phyloP scores from a whole-genome alignment of 106 monocot genomes.

The Dioscorea alata region DNA sequence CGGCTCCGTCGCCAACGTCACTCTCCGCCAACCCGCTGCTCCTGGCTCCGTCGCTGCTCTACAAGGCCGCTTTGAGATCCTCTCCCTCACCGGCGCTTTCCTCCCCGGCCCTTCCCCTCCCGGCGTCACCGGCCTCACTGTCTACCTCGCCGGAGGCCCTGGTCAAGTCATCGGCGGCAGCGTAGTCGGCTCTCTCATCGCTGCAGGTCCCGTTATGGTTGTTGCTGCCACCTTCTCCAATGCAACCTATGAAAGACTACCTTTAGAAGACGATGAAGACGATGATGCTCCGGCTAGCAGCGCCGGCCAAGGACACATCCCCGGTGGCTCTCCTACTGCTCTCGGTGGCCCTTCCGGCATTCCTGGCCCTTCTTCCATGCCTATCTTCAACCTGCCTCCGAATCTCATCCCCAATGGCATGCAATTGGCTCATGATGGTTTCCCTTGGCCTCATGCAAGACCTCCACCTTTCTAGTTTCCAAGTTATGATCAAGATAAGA shows the following conservation, averaged over 20 bases:
- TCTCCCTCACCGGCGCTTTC: conserved; percentile 38
- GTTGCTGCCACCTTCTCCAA: conserved; percentile 35
- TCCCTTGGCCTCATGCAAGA: conserved; percentile 28
- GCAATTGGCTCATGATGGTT: conserved; percentile 19
- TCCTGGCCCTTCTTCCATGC: conserved; percentile 7
- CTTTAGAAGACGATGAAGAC: conserved; percentile 31
- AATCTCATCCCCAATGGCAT: conserved; percentile 7
- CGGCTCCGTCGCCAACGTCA: conserved; percentile 30
- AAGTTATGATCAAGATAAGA: no score
- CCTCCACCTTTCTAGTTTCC: conserved; percentile 16
- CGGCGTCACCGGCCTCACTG: conserved; percentile 31
- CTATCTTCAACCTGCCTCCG: conserved; percentile 16
- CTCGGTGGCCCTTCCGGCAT: conserved; percentile 3
- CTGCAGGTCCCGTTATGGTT: conserved; percentile 20
- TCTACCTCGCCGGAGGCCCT: conserved; percentile 40
- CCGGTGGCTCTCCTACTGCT: not conserved
- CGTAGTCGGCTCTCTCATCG: conserved; percentile 27
- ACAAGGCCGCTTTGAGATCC: conserved; percentile 45
- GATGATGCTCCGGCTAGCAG: not conserved
- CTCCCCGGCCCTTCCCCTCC: conserved; percentile 39
- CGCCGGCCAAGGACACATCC: not conserved
- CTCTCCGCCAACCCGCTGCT: conserved; percentile 31
- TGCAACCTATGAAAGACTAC: conserved; percentile 37
- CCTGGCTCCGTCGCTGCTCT: conserved; percentile 33
- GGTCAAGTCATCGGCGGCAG: conserved; percentile 36